Percentiles rank a stretch among this genome's conserved stretches.
These are phyloP conservation scores for Spiraea crenata DNA, from an alignment of 331 rosid species.

Conservation along the genomic window DNA sequence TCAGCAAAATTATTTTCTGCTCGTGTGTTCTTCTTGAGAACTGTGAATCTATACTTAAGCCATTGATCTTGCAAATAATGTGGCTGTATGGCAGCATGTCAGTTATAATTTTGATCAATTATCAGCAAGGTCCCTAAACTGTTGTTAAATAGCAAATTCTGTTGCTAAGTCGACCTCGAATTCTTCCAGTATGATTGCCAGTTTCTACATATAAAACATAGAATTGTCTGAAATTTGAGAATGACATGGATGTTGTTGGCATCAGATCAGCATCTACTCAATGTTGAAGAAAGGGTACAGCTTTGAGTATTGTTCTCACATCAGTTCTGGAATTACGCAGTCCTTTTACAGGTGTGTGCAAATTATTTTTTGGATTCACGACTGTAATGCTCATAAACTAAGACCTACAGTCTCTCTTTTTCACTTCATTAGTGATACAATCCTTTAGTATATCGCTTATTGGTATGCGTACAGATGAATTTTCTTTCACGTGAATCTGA, in stretches of 20 bases:
- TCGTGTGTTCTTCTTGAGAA: slow-evolving; percentile 20
- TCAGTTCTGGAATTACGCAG: not conserved
- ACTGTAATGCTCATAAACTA: not conserved
- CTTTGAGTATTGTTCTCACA: not conserved
- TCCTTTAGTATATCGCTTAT: not conserved
- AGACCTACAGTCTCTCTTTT: not conserved
- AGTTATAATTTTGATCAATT: too few species aligned
- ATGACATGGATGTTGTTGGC: not conserved
- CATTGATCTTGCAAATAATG: slow-evolving; percentile 17
- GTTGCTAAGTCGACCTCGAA: not conserved
- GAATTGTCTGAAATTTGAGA: not conserved
- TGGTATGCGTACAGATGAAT: not conserved
- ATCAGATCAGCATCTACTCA: not conserved
- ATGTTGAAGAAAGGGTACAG: not conserved
- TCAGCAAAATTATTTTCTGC: slow-evolving; percentile 24
- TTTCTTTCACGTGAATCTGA: not conserved
- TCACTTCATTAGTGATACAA: not conserved
- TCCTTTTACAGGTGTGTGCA: slow-evolving; percentile 1
- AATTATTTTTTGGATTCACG: not conserved
- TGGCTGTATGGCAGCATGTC: slow-evolving; percentile 13
- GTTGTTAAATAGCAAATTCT: not conserved
- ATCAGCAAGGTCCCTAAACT: too few species aligned
- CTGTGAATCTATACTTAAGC: slow-evolving; percentile 23
- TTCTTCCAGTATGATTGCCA: not conserved
- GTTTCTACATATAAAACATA: not conserved